Base-by-base conservation (phyloP, 352 stramenopile genomes). In the Plasmopara viticola region DNA sequence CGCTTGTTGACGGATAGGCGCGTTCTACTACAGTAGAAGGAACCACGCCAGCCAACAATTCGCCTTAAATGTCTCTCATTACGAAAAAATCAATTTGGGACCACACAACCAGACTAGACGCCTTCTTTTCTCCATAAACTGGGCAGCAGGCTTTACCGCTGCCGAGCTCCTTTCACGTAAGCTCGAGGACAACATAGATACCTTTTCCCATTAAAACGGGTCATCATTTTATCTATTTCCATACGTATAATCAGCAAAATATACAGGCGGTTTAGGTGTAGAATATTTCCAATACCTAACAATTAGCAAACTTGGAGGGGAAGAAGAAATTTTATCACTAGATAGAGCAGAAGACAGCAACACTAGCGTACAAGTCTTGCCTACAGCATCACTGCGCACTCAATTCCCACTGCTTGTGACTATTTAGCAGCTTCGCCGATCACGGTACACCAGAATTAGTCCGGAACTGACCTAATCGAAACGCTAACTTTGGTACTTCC, bases 291-390 rank as follows among this genome's bases (percentile, higher is more conserved):
- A 62, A 62, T 51, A 43, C 0, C n/a, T 48, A 38, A 38, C 10
- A 6, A 56, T 66, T 63, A 56, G 46, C 45, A 56, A 13, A 14
- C 12, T 47, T 7, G 42, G 44, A 48, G 51, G 55, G 48, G 39
- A 53, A 59, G 60, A 63, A 67, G 60, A 53, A 62, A 65, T 56
- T 69, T 68, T 39, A 35, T 28, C 18, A 31, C 37, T 30, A 18
- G 33, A 29, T 40, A 50, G 44, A 63, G 58, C 40, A 63, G 60
- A 57, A 47, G 29, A 39, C 14, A 14, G 31, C 30, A 37, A 18
- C n/a, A 17, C 13, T 25, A 55, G 40, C 50, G 35, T 44, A 31
- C 28, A 18, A 63, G 50, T 56, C 53, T 45, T 20, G 39, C 13
- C 29, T 35, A 40, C 29, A 39, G 44, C 15, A 30, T 29, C 18